Evolutionary conservation across 495 filamentous ascomycete genomes (phyloP).

Genomic region (Aspergillus ellipticus): DNA sequence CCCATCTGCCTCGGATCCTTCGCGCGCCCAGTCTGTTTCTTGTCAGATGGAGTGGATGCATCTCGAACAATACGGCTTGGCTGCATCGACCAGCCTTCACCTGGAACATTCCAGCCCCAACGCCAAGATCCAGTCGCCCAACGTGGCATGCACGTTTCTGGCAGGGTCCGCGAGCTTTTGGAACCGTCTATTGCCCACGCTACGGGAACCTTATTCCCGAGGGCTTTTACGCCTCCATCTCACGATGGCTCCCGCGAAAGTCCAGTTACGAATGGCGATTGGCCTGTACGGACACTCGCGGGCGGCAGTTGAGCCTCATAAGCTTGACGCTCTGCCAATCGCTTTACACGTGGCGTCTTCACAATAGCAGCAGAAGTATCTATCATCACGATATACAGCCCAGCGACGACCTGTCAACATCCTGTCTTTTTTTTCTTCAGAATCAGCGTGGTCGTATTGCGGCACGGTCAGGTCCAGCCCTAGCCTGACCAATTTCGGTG

Average conservation of each 20-base stretch:
- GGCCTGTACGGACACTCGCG: neutral
- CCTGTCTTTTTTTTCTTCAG: too few relatives aligned
- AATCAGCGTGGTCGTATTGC: too few relatives aligned
- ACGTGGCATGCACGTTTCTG: neutral
- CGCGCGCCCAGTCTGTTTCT: neutral
- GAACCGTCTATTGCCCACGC: neutral
- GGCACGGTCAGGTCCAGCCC: too few relatives aligned
- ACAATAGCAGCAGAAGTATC: too few relatives aligned
- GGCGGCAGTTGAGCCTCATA: too few relatives aligned
- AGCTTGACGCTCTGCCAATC: too few relatives aligned
- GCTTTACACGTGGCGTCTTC: too few relatives aligned
- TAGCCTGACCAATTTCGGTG: too few relatives aligned
- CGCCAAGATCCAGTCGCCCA: neutral
- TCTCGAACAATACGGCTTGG: neutral
- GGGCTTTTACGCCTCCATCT: neutral
- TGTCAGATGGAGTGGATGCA: too few relatives aligned
- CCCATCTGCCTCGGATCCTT: neutral
- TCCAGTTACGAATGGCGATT: neutral
- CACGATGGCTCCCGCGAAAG: too few relatives aligned
- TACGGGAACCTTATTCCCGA: neutral
- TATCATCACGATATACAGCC: too few relatives aligned
- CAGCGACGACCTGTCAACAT: too few relatives aligned
- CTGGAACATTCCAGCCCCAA: neutral
- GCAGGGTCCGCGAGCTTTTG: neutral
- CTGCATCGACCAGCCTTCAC: neutral